phyloP scores from a whole-genome alignment of 2,329 filamentous ascomycete genomes.

The Apiospora koreana region DNA sequence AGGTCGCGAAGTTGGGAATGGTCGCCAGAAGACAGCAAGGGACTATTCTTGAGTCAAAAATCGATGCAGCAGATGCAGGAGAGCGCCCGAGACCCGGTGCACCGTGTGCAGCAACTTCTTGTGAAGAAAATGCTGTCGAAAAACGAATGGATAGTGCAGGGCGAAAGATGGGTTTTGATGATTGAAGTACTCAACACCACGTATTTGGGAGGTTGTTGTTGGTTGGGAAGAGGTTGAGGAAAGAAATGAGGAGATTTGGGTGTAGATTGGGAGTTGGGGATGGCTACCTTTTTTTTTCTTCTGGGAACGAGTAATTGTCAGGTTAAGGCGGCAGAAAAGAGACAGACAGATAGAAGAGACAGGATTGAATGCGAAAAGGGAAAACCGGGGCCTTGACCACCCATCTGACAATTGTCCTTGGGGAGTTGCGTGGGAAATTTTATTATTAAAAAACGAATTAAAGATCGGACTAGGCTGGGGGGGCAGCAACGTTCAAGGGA shows the following conservation, averaged over 20 bases:
- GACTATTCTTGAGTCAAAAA: constrained; percentile 3
- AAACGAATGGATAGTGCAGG: constrained; percentile 31
- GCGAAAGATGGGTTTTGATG: constrained; percentile 38
- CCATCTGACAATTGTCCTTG: constrained; percentile 31
- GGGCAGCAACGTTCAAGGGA: constrained; percentile 15
- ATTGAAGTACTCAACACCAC: constrained; percentile 32
- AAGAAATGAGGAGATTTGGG: constrained; percentile 32
- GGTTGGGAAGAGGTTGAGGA: constrained; percentile 26
- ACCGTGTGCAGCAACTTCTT: constrained; percentile 27
- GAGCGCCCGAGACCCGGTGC: constrained; percentile 11
- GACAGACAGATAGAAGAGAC: constrained; percentile 9
- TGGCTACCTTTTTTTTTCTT: constrained; percentile 56
- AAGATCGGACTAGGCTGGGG: constrained; percentile 36
- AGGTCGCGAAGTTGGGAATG: constrained; percentile 14
- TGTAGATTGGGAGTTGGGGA: constrained; percentile 46
- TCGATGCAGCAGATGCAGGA: constrained; percentile 8
- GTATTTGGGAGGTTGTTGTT: constrained; percentile 31
- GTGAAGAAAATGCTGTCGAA: constrained; percentile 27
- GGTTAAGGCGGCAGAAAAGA: constrained; percentile 37
- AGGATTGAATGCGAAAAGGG: constrained; percentile 25
- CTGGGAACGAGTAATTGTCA: constrained; percentile 43
- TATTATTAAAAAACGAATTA: constrained; percentile 39
- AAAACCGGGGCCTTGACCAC: constrained; percentile 48
- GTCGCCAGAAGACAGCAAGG: constrained; percentile 6
- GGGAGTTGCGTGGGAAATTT: constrained; percentile 41